Percentiles rank a stretch among this genome's conserved stretches.
Evolutionary conservation across 495 filamentous ascomycete genomes (phyloP).

Genomic region (Penicillium herquei): DNA sequence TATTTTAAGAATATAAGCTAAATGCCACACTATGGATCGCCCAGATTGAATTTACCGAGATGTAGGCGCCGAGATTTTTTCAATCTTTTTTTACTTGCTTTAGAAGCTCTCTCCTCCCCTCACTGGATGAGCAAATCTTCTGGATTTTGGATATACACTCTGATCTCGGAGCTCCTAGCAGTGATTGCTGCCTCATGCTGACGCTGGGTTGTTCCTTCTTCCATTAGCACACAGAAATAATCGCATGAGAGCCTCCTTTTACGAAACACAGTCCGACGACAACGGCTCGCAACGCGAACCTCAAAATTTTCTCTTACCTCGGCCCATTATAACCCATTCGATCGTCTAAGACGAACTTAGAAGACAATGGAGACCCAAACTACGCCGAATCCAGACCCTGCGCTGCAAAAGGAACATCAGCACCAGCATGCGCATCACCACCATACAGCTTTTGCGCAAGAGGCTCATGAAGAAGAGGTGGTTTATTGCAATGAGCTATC

Average conservation of each 20-base stretch:
- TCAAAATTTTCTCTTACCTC: background rate
- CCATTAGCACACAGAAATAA: background rate
- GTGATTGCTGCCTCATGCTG: background rate
- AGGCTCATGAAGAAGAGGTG: conserved; percentile 45
- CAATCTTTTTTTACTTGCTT: background rate
- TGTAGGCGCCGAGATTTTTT: background rate
- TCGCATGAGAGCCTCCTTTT: background rate
- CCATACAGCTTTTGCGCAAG: conserved; percentile 44
- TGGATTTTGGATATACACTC: background rate
- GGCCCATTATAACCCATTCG: background rate
- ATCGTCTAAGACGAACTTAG: background rate
- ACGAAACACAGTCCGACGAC: background rate
- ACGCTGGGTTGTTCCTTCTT: background rate
- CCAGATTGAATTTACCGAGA: background rate
- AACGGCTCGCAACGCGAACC: background rate
- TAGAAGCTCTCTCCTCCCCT: background rate
- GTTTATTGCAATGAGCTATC: conserved; percentile 43
- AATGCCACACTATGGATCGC: background rate
- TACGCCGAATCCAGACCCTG: conserved; percentile 13
- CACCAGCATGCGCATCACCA: conserved; percentile 54
- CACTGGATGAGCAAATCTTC: background rate
- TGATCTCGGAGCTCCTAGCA: background rate
- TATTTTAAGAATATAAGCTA: background rate
- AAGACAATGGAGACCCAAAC: background rate
- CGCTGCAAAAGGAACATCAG: conserved; percentile 27